These are phyloP conservation scores for Colletotrichum filicis DNA, from an alignment of 2,329 filamentous ascomycete species.

Conservation along the genomic window DNA sequence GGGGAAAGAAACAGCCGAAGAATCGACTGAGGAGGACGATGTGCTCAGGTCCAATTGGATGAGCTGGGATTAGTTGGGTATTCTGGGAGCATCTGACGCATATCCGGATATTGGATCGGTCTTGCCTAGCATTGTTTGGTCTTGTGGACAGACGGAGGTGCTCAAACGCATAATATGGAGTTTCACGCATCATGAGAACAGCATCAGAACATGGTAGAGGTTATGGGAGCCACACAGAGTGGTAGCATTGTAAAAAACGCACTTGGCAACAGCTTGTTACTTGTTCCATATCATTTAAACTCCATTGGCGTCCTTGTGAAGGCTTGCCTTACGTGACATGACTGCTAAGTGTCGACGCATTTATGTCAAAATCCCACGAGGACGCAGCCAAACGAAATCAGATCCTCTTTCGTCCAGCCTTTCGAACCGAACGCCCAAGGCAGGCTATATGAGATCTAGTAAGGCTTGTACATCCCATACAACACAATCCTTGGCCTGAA, in stretches of 20 bases:
- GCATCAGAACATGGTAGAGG: neutral
- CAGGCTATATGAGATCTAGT: neutral
- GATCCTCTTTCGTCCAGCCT: neutral
- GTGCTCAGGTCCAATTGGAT: conserved; percentile 33
- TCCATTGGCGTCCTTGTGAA: neutral
- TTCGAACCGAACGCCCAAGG: neutral
- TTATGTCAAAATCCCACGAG: neutral
- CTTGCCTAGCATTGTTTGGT: neutral
- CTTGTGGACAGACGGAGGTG: too few relatives aligned
- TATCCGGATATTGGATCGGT: neutral
- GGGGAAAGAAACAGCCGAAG: neutral
- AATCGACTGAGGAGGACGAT: conserved; percentile 21
- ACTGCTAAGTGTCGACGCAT: neutral
- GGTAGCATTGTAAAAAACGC: neutral
- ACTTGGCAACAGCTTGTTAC: neutral
- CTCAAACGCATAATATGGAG: neutral
- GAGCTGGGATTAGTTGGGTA: conserved; percentile 31
- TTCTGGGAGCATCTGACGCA: neutral
- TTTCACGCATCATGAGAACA: neutral
- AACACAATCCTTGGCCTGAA: neutral
- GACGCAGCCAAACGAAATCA: neutral
- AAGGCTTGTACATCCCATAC: neutral
- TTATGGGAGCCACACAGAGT: neutral
- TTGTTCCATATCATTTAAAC: neutral
- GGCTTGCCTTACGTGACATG: neutral